Base-by-base conservation (phyloP, 257 asterid genomes). In the Solanum boliviense region DNA sequence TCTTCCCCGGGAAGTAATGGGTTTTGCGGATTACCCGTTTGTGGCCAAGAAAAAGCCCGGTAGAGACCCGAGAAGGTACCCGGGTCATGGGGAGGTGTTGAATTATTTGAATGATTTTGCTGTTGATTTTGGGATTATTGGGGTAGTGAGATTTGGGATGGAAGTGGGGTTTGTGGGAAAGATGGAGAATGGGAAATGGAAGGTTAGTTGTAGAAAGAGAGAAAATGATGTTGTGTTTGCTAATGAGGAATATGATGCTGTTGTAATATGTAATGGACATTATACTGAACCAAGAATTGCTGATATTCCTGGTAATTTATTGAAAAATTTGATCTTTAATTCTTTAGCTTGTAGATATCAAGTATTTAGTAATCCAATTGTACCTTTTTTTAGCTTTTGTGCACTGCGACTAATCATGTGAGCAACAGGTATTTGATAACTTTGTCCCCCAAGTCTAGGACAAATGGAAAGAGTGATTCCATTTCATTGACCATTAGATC, bases 261-360 rank as follows among this genome's bases (percentile, higher is more conserved):
- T 97, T 71, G 98, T 97, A 18, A 91, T 97, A 29, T 95, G 98
- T 74, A 95, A 95, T 68, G 99, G 99, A 16, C 99, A 97, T 85
- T 93, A 92, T 87, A 87, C 98, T 74, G 98, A 94, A 93, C 98
- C 98, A 89, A 93, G 98, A 38, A 87, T 91, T 5, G 98, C 99
- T 10, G 95, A 93, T 38, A 92, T 97, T 67, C 95, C 97, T 3
- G 99, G 99, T 97, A 91, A 82, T 44, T 34, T 44, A 39, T 25
- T 62, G 76, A 13, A 38, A 75, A 44, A 79, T 2, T 79, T 44
- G 67, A 79, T 79, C 85, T 27, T 79, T 78, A 1, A 2, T 7
- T 41, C 15, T 78, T 75, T 44, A 29, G 15, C 12, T n/a, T 35
- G 48, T 6, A 74, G 44, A 74, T 74, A 18, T 72, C 46, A 72